phyloP scores from a whole-genome alignment of 305 asterid genomes.

The Solanum chacoense region DNA sequence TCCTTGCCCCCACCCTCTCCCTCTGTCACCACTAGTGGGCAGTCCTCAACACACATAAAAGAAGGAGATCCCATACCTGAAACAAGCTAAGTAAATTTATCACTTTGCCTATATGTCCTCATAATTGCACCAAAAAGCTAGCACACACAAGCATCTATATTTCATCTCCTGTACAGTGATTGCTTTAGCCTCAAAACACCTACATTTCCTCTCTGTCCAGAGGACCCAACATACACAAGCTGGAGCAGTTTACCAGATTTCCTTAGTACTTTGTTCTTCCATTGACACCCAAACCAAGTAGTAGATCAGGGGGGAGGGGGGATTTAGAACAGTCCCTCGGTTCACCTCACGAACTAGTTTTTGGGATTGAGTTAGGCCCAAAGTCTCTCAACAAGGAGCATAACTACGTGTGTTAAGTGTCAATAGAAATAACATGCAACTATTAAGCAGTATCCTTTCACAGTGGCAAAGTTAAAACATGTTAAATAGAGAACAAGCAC shows the following conservation, averaged over 20 bases:
- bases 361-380: neutral
- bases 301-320: neutral
- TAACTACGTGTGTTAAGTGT: neutral
- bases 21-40: neutral
- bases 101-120: neutral
- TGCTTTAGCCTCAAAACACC: neutral
- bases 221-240: neutral
- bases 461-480: neutral
- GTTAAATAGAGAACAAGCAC: neutral
- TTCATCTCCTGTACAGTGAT: neutral
- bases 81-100: neutral
- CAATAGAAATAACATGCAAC: neutral
- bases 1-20: neutral
- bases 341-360: neutral
- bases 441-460: neutral
- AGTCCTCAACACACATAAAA: neutral
- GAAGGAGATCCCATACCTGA: neutral
- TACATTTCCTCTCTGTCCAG: neutral
- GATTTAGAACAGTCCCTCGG: neutral
- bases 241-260: neutral
- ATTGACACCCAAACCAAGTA: neutral
- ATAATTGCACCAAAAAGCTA: neutral
- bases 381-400: neutral
- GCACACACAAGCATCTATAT: neutral
- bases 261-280: neutral